Conservation (phyloP, 2,329 filamentous ascomycete species). For the Xylaria sp. region DNA sequence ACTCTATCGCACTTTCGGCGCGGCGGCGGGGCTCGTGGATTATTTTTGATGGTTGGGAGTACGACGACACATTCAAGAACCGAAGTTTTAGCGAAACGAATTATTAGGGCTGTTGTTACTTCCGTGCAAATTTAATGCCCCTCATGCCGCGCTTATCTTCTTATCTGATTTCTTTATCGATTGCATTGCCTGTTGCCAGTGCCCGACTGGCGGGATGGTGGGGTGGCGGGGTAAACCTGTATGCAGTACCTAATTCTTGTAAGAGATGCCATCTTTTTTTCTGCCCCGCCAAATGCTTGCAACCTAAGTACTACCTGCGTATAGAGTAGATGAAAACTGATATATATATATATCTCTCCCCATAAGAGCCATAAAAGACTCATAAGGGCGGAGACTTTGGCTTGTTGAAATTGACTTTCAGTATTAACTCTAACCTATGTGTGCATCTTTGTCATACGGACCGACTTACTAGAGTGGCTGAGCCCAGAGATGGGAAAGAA, state of each 20-base stretch:
- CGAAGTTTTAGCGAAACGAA: conserved; percentile 50
- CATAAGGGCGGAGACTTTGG: not conserved
- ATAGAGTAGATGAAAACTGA: conserved; percentile 1
- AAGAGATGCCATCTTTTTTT: conserved; percentile 12
- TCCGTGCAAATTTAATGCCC: not conserved
- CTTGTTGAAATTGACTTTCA: not conserved
- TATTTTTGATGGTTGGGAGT: conserved; percentile 42
- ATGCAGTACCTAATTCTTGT: conserved; percentile 1
- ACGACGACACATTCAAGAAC: conserved; percentile 38
- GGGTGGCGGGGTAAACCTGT: conserved; percentile 31
- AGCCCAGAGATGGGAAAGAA: not conserved
- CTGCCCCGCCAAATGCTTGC: conserved; percentile 31
- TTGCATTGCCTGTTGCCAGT: not conserved
- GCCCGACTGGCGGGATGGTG: conserved; percentile 22
- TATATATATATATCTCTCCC: conserved; percentile 1
- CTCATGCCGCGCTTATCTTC: conserved; percentile 14
- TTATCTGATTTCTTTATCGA: conserved; percentile 30
- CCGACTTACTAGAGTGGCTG: conserved; percentile 11
- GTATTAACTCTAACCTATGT: not conserved
- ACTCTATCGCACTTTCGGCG: conserved; percentile 22
- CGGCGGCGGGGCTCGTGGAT: conserved; percentile 45
- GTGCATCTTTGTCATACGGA: conserved; percentile 18
- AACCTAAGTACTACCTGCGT: not conserved
- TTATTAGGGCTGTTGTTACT: conserved; percentile 46
- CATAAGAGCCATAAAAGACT: conserved; percentile 11